phyloP scores from a whole-genome alignment of 352 stramenopile species.

The Pythium utonaiense region DNA sequence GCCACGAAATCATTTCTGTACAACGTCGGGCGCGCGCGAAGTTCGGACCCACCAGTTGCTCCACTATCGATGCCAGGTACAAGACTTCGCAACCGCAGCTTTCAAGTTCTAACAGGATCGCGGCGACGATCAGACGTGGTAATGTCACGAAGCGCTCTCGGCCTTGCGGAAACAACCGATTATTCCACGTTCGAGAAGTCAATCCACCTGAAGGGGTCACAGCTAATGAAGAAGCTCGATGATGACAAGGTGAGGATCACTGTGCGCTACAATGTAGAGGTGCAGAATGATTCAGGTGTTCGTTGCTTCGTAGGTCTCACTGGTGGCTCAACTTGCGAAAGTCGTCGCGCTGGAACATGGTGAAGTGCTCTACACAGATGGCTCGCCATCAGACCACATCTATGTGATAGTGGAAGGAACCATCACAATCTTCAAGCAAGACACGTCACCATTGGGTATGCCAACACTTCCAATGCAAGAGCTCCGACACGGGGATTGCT shows the following conservation, averaged over 20 bases:
- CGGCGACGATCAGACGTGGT: conserved; percentile 28
- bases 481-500: conserved; percentile 66
- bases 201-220: conserved; percentile 79
- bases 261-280: background rate
- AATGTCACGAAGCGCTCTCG: conserved; percentile 20
- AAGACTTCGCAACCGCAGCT: conserved; percentile 45
- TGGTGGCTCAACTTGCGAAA: conserved; percentile 68
- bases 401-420: conserved; percentile 76
- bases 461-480: conserved; percentile 28
- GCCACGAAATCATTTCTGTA: conserved; percentile 74
- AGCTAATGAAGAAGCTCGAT: conserved; percentile 79
- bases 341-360: conserved; percentile 55
- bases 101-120: conserved; percentile 18
- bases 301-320: conserved; percentile 34
- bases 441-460: background rate
- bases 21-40: conserved; percentile 54
- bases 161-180: conserved; percentile 39
- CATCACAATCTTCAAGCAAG: conserved; percentile 39
- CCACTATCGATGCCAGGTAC: conserved; percentile 31
- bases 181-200: conserved; percentile 85
- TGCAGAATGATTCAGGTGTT: background rate
- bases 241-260: conserved; percentile 66
- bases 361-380: conserved; percentile 52
- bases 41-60: conserved; percentile 17
- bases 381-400: conserved; percentile 38